Evolutionary conservation across 805 yeast genomes (phyloP).

Genomic region (Yamadazyma sp.): DNA sequence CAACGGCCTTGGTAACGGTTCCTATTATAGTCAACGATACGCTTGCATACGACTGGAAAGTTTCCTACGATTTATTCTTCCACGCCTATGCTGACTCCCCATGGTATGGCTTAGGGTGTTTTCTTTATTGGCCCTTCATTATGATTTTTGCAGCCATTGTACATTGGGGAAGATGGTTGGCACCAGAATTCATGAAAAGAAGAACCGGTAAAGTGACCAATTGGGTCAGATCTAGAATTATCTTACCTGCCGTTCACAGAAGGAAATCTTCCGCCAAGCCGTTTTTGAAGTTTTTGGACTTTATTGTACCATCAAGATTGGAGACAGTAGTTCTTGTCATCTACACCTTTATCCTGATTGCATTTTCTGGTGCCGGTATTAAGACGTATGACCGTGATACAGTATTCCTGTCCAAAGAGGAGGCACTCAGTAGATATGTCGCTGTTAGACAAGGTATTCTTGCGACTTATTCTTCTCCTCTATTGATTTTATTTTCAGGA

Average conservation of each 20-base stretch:
- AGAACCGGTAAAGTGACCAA: constrained; percentile 29
- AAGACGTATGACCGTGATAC: constrained; percentile 24
- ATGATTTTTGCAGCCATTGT: constrained; percentile 41
- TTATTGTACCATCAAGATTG: constrained; percentile 35
- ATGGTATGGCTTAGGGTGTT: constrained; percentile 36
- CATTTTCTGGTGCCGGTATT: constrained; percentile 19
- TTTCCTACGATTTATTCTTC: constrained; percentile 16
- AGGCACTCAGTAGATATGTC: constrained; percentile 30
- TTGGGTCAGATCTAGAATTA: constrained; percentile 24
- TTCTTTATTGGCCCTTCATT: constrained; percentile 51
- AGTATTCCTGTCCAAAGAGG: constrained; percentile 17
- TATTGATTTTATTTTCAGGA: constrained; percentile 57
- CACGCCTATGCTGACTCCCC: constrained; percentile 25
- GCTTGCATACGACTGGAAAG: constrained; percentile 12
- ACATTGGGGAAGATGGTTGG: constrained; percentile 41
- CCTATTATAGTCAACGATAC: constrained; percentile 24
- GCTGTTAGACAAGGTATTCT: constrained; percentile 57
- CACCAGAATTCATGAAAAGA: constrained; percentile 34
- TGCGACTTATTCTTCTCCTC: constrained; percentile 46
- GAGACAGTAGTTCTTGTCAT: constrained; percentile 31
- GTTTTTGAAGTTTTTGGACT: constrained; percentile 20
- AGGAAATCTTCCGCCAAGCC: constrained; percentile 22
- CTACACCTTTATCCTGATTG: constrained; percentile 20
- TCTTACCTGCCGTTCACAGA: constrained; percentile 28
- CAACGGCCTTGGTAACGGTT: constrained; percentile 16